Base-by-base conservation (phyloP, 352 stramenopile genomes). In the Phytopythium oedochilum region DNA sequence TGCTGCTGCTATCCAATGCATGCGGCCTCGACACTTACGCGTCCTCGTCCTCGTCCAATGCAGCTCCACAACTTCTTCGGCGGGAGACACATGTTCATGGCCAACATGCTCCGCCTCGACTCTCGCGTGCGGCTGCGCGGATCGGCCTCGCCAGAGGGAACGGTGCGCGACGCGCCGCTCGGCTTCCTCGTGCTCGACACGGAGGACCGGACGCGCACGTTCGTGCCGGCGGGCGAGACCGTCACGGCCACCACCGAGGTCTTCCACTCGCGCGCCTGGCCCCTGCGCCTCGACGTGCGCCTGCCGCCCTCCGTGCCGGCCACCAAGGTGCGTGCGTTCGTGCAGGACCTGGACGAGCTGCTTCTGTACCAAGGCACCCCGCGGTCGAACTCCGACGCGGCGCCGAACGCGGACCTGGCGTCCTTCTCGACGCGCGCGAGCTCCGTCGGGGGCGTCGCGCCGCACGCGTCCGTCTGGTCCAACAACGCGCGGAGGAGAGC, bases 71-170 rank as follows among this genome's bases (percentile, higher is more conserved):
- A 90, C 43, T 62, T 88, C 59, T 68, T 90, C 64, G 80, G 77
- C 4, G 80, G 71, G 2, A 77, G 87, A 57, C 85, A 88, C 59
- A 88, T 90, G 80, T 90, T 90, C 42, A 60, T 90, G 47, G 59
- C 68, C 59, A 90, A 86, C 53, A 88, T 90, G 75, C 55, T 90
- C 42, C 70, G 74, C 31, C 45, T 88, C 5, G 67, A 73, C 34
- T 81, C 75, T 26, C 68, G 60, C 29, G 64, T 90, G 18, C 67
- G 73, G 31, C 31, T 90, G 18, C 59, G 78, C 5, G 73, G 73
- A 5, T 65, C 61, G 14, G 66, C 68, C 25, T 68, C 71, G 17
- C 47, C 47, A 14, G 32, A 23, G 12, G 80, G 80, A 10, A 68
- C 59, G 23, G 70, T 90, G 25, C 75, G 65, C 22, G 78, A 87